These are phyloP conservation scores for Dictyophora rubrovolvata DNA, from an alignment of 768 basidiomycete species.

Conservation along the genomic window DNA sequence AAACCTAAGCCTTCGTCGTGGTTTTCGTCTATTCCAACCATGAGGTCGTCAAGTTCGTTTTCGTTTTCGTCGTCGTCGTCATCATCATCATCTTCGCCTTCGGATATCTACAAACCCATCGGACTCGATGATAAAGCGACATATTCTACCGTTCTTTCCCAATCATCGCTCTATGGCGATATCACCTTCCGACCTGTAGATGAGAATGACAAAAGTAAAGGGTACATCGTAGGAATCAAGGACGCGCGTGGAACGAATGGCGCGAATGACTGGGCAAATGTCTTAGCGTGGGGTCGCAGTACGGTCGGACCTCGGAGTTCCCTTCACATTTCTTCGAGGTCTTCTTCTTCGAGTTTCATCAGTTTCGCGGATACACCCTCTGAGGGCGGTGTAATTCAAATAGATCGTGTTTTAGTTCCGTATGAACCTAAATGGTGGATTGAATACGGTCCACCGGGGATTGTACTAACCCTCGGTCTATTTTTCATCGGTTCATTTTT, in stretches of 20 bases:
- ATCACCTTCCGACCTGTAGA: constrained; percentile 60
- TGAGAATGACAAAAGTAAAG: constrained; percentile 29
- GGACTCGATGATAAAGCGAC: constrained; percentile 57
- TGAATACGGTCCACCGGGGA: constrained; percentile 59
- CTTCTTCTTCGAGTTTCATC: too few relatives aligned
- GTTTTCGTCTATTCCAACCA: constrained; percentile 16
- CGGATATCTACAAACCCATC: constrained; percentile 64
- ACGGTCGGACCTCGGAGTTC: constrained; percentile 27
- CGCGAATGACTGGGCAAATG: constrained; percentile 51
- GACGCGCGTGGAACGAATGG: constrained; percentile 59
- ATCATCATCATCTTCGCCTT: neutral
- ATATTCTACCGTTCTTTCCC: constrained; percentile 71
- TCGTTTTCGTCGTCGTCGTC: too few relatives aligned
- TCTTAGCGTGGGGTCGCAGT: constrained; percentile 67
- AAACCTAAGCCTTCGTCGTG: constrained; percentile 3
- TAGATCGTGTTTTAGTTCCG: constrained; percentile 75
- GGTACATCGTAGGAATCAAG: constrained; percentile 62
- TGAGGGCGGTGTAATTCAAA: constrained; percentile 80
- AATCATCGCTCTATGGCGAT: constrained; percentile 62
- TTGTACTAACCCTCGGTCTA: constrained; percentile 50
- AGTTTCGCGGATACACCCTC: constrained; percentile 15
- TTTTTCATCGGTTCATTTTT: constrained; percentile 59
- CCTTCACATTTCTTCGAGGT: too few relatives aligned
- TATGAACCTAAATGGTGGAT: constrained; percentile 84
- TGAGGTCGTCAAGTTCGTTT: constrained; percentile 20